These are phyloP conservation scores for Ceratocystis albifundus DNA, from an alignment of 2,329 filamentous ascomycete genomes.

Conservation along the genomic window DNA sequence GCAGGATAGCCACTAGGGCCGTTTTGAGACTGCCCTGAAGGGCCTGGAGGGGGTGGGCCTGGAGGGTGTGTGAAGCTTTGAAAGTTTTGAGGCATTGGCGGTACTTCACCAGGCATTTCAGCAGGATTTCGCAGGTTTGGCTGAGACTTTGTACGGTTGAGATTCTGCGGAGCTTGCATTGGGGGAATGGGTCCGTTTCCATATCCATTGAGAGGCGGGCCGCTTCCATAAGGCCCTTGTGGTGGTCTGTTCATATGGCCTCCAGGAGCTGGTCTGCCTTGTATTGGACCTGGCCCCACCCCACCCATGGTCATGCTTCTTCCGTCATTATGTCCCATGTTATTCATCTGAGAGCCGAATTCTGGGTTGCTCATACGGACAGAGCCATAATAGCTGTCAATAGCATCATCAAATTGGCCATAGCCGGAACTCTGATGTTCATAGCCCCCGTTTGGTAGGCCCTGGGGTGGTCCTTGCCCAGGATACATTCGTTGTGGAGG, in stretches of 20 bases:
- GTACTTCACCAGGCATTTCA: constrained; percentile 58
- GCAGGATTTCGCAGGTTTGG: constrained; percentile 57
- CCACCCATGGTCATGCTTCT: constrained; percentile 20
- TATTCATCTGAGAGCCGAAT: constrained; percentile 24
- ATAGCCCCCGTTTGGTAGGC: constrained; percentile 23
- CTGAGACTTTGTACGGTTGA: constrained; percentile 54
- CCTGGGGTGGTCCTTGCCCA: constrained; percentile 32
- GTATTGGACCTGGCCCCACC: constrained; percentile 8
- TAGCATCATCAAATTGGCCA: constrained; percentile 26
- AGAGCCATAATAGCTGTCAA: constrained; percentile 26
- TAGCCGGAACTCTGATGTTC: constrained; percentile 22
- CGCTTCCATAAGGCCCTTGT: constrained; percentile 9
- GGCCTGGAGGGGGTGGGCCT: constrained; percentile 13
- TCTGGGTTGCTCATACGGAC: constrained; percentile 27
- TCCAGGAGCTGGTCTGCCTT: constrained; percentile 17
- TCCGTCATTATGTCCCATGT: constrained; percentile 13
- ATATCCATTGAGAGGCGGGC: constrained; percentile 2
- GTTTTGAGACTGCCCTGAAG: neutral
- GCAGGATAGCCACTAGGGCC: constrained; percentile 8
- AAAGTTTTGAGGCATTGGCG: constrained; percentile 34
- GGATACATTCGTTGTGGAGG: constrained; percentile 44
- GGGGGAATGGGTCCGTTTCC: constrained; percentile 14
- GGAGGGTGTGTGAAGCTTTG: constrained; percentile 15
- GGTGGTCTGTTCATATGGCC: constrained; percentile 22
- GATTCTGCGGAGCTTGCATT: constrained; percentile 34